phyloP scores from a whole-genome alignment of 1,139 yeast genomes.

The Nakaseomyces nivariensis region DNA sequence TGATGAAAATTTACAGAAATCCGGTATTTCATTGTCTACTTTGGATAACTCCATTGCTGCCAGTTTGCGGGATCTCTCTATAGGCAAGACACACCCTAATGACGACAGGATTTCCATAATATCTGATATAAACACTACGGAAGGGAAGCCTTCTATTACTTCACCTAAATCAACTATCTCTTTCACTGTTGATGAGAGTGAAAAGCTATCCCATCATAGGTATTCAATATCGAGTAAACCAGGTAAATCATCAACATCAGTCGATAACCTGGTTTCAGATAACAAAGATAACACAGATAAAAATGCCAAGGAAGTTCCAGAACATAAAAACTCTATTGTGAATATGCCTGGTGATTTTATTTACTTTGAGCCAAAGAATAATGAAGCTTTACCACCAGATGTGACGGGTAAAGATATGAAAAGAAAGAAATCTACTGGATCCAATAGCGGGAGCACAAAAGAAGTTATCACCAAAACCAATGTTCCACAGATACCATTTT shows the following conservation, averaged over 20 bases:
- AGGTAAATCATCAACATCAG: conserved; percentile 6
- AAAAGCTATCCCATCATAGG: conserved; percentile 32
- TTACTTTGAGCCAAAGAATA: conserved; percentile 14
- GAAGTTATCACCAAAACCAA: conserved; percentile 41
- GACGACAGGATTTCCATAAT: not conserved
- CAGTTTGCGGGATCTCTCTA: not conserved
- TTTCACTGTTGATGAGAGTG: conserved; percentile 21
- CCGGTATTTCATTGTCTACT: not conserved
- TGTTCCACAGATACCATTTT: conserved; percentile 67
- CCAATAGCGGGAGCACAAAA: conserved; percentile 18
- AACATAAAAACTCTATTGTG: conserved; percentile 25
- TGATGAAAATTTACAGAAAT: not conserved
- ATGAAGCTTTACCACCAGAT: not conserved
- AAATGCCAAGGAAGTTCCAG: conserved; percentile 7
- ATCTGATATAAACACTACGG: not conserved
- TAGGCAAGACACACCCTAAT: not conserved
- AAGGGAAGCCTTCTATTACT: not conserved
- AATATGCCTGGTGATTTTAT: conserved; percentile 31
- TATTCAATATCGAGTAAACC: conserved; percentile 38
- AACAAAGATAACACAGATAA: not conserved
- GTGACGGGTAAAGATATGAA: not conserved
- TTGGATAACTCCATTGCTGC: not conserved
- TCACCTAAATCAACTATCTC: conserved; percentile 19
- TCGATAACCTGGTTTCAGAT: conserved; percentile 3
- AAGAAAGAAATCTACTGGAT: conserved; percentile 3